phyloP scores from a whole-genome alignment of 2,329 filamentous ascomycete genomes.

The Neonectria magnoliae region DNA sequence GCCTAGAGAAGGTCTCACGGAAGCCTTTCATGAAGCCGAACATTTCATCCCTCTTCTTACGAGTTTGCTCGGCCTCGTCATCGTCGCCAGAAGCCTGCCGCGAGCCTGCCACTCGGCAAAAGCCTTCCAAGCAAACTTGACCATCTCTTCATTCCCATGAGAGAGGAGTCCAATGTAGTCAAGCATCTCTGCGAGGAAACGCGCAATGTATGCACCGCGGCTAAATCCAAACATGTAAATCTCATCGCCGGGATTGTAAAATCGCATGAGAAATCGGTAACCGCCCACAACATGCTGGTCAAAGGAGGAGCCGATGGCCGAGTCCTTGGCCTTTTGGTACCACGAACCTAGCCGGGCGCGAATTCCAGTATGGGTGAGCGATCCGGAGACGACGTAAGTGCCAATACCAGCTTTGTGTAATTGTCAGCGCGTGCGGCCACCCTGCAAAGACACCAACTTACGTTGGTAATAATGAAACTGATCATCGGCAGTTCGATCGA shows the following conservation, averaged over 20 bases:
- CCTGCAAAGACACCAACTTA: conserved; percentile 45
- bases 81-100: conserved; percentile 54
- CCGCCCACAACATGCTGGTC: conserved; percentile 85
- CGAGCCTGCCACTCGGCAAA: conserved; percentile 79
- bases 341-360: conserved; percentile 70
- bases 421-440: neutral
- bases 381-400: conserved; percentile 73
- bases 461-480: conserved; percentile 74
- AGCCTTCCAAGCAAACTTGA: conserved; percentile 84
- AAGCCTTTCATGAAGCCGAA: conserved; percentile 82
- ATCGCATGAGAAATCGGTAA: conserved; percentile 82
- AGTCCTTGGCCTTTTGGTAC: conserved; percentile 80
- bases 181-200: conserved; percentile 84
- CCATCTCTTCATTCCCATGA: conserved; percentile 87
- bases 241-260: conserved; percentile 71
- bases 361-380: conserved; percentile 66
- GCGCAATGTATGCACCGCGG: conserved; percentile 76
- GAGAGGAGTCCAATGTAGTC: conserved; percentile 83
- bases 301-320: conserved; percentile 81
- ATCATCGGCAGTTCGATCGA: conserved; percentile 69
- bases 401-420: conserved; percentile 70
- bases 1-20: conserved; percentile 81
- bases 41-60: conserved; percentile 62
- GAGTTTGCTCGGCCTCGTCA: conserved; percentile 54
- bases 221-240: conserved; percentile 82